A percentile compares a stretch with the other conserved stretches of the same genome.
phyloP scores from a whole-genome alignment of 2,329 filamentous ascomycete species.

The Microdochium bolleyi region DNA sequence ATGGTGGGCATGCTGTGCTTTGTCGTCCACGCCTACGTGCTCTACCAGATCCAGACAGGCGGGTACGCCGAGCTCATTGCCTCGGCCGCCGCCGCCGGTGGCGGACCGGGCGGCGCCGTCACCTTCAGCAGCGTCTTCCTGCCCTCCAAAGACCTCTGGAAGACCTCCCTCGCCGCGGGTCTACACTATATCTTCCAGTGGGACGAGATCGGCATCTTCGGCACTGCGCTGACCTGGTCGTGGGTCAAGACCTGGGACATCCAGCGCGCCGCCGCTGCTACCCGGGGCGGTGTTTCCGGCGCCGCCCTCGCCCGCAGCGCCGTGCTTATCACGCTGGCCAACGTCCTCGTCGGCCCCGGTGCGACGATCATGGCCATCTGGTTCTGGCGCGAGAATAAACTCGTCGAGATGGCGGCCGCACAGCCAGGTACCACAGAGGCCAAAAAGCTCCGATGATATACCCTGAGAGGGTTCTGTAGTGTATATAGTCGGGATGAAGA shows the following conservation, averaged over 20 bases:
- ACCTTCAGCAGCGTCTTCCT: slow-evolving; percentile 14
- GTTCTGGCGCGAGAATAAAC: slow-evolving; percentile 16
- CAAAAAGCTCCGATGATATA: background rate
- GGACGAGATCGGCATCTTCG: slow-evolving; percentile 16
- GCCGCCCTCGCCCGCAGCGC: slow-evolving; percentile 7
- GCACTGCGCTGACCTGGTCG: slow-evolving; percentile 14
- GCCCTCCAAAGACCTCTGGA: slow-evolving; percentile 9
- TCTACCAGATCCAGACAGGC: slow-evolving; percentile 12
- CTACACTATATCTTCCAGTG: slow-evolving; percentile 21
- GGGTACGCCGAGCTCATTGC: background rate
- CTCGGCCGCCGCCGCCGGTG: no score
- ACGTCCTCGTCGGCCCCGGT: slow-evolving; percentile 15
- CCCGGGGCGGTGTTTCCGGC: background rate
- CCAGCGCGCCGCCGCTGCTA: background rate
- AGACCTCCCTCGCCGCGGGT: slow-evolving; percentile 11
- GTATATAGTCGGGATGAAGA: no score
- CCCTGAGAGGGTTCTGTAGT: no score
- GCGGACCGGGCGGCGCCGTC: slow-evolving; percentile 11
- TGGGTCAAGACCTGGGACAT: background rate
- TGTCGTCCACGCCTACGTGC: slow-evolving; percentile 9
- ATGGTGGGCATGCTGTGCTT: slow-evolving; percentile 10
- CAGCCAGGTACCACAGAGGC: background rate
- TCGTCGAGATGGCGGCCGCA: slow-evolving; percentile 4
- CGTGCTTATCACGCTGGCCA: slow-evolving; percentile 8
- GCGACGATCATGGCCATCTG: slow-evolving; percentile 13